A percentile compares a stretch with the other conserved stretches of the same genome.
These are phyloP conservation scores for Leccinum barrowsii DNA, from an alignment of 768 basidiomycete species.

Conservation along the genomic window DNA sequence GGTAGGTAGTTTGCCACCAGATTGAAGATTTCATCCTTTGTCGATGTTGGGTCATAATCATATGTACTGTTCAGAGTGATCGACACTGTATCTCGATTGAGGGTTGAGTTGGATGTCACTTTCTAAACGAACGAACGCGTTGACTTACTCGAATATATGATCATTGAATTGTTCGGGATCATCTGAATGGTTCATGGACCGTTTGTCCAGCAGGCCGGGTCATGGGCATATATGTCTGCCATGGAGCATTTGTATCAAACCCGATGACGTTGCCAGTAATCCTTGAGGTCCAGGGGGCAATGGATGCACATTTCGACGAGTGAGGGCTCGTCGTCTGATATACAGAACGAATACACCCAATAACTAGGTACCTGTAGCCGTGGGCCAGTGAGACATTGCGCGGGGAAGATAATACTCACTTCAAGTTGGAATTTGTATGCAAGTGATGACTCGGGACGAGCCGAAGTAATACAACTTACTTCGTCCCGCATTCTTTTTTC, in stretches of 20 bases:
- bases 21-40: background rate
- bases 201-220: constrained; percentile 45
- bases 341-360: background rate
- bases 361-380: background rate
- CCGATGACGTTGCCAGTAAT: constrained; percentile 33
- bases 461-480: too few species aligned
- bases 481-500: too few species aligned
- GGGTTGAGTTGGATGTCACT: background rate
- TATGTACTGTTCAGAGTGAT: constrained; percentile 1
- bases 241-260: constrained; percentile 28
- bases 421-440: background rate
- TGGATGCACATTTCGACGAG: background rate
- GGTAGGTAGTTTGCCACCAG: background rate
- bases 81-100: background rate
- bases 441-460: too few species aligned
- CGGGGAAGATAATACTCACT: background rate
- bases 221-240: constrained; percentile 36
- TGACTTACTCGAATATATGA: constrained; percentile 29
- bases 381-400: background rate
- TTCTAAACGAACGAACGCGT: too few species aligned
- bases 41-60: constrained; percentile 5
- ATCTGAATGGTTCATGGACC: constrained; percentile 45
- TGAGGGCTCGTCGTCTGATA: background rate
- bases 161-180: constrained; percentile 36
- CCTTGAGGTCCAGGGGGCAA: constrained; percentile 26